These are phyloP conservation scores for Pyracantha coccinea DNA, from an alignment of 331 rosid genomes.

Conservation along the genomic window DNA sequence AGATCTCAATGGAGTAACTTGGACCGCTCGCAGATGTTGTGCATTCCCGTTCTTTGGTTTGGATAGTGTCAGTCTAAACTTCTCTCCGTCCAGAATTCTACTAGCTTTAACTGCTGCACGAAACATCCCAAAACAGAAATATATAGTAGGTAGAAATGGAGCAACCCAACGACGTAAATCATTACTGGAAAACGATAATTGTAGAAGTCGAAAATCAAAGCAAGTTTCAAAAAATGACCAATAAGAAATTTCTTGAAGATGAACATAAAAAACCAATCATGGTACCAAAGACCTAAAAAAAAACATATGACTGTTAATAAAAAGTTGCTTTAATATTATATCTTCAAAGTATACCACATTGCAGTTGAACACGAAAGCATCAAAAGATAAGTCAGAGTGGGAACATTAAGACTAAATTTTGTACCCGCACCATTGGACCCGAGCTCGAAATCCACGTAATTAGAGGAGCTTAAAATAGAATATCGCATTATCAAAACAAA, in stretches of 20 bases:
- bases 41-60: slow-evolving; percentile 50
- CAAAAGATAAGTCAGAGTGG: neutral
- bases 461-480: neutral
- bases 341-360: neutral
- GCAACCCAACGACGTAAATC: neutral
- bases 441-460: neutral
- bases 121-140: neutral
- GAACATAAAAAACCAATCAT: neutral
- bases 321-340: too few species aligned
- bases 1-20: slow-evolving; percentile 43
- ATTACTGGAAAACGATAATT: neutral
- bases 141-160: neutral
- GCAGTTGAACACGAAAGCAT: neutral
- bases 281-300: neutral
- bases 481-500: neutral
- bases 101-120: slow-evolving; percentile 31
- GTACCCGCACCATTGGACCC: neutral
- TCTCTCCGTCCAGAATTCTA: slow-evolving; percentile 61
- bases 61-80: slow-evolving; percentile 43
- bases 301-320: neutral
- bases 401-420: neutral
- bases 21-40: slow-evolving; percentile 33
- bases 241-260: neutral
- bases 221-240: neutral
- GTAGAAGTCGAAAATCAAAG: neutral